A percentile compares a stretch with the other conserved stretches of the same genome.
Evolutionary conservation across 345 rosid genomes (phyloP).

Genomic region (Acer yangbiense): DNA sequence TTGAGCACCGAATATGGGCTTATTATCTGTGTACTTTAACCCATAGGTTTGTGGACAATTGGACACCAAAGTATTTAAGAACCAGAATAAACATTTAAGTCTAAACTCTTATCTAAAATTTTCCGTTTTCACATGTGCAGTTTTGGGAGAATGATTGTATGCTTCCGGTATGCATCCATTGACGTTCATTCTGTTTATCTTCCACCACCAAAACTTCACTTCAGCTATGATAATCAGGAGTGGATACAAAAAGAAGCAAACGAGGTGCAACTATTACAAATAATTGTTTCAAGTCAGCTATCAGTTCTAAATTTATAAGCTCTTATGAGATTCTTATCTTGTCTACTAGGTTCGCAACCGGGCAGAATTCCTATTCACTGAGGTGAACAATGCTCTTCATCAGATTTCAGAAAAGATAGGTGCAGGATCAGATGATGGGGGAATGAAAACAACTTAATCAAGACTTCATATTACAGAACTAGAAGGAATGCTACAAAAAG

Average conservation of each 20-base stretch:
- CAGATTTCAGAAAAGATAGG: slow-evolving; percentile 52
- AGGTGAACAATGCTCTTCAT: slow-evolving; percentile 60
- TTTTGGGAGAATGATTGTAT: slow-evolving; percentile 93
- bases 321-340: slow-evolving; percentile 22
- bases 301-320: slow-evolving; percentile 10
- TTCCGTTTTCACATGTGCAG: slow-evolving; percentile 43
- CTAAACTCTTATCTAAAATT: slow-evolving; percentile 29
- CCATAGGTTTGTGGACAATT: neutral
- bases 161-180: slow-evolving; percentile 95
- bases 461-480: slow-evolving; percentile 53
- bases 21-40: neutral
- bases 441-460: slow-evolving; percentile 33
- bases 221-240: slow-evolving; percentile 69
- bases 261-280: slow-evolving; percentile 51
- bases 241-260: slow-evolving; percentile 83
- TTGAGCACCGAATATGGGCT: neutral
- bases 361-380: slow-evolving; percentile 68
- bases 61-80: neutral
- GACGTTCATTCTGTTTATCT: slow-evolving; percentile 77
- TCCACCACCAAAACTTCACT: slow-evolving; percentile 81
- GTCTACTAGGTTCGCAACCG: slow-evolving; percentile 51
- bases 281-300: slow-evolving; percentile 10
- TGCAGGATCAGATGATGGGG: slow-evolving; percentile 35
- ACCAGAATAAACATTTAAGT: slow-evolving; percentile 14
- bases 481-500: slow-evolving; percentile 61